phyloP scores from a whole-genome alignment of 2,329 filamentous ascomycete genomes.

The Sphaerulina vaccinii region DNA sequence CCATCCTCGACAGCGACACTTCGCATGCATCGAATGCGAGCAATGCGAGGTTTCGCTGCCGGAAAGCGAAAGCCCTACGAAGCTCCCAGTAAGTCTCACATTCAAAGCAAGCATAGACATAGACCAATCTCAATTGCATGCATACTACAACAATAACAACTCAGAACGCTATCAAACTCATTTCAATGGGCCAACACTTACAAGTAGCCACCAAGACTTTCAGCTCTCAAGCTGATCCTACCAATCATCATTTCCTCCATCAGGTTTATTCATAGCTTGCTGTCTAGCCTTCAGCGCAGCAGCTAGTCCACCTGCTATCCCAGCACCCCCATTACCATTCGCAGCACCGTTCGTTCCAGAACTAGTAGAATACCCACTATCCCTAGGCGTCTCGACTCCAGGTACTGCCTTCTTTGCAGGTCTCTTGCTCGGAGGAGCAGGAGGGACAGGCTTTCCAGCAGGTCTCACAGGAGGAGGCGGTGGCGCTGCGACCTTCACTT shows the following conservation, averaged over 20 bases:
- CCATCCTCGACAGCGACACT: too few species aligned
- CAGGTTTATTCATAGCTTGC: slow-evolving; percentile 48
- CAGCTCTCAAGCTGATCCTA: slow-evolving; percentile 16
- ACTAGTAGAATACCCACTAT: slow-evolving; percentile 49
- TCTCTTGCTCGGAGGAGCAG: slow-evolving; percentile 76
- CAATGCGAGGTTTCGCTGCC: too few species aligned
- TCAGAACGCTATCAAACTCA: neutral
- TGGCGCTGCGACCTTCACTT: slow-evolving; percentile 59
- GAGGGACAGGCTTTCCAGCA: slow-evolving; percentile 60
- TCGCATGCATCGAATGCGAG: too few species aligned
- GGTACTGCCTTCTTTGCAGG: slow-evolving; percentile 70
- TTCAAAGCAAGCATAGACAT: too few species aligned
- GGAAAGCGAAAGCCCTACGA: too few species aligned
- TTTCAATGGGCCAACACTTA: too few species aligned
- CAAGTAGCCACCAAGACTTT: neutral
- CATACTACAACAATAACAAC: too few species aligned
- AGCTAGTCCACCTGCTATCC: slow-evolving; percentile 51
- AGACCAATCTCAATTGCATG: too few species aligned
- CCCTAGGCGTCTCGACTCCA: slow-evolving; percentile 64
- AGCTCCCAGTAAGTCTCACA: too few species aligned
- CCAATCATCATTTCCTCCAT: slow-evolving; percentile 43
- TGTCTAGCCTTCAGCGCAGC: slow-evolving; percentile 51
- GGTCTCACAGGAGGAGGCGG: slow-evolving; percentile 55
- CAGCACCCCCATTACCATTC: slow-evolving; percentile 37
- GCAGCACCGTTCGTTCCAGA: slow-evolving; percentile 39